Percentiles rank a stretch among this genome's conserved stretches.
Evolutionary conservation across 371 early-diverging fungal species (phyloP).

Genomic region (Mortierella sp.): DNA sequence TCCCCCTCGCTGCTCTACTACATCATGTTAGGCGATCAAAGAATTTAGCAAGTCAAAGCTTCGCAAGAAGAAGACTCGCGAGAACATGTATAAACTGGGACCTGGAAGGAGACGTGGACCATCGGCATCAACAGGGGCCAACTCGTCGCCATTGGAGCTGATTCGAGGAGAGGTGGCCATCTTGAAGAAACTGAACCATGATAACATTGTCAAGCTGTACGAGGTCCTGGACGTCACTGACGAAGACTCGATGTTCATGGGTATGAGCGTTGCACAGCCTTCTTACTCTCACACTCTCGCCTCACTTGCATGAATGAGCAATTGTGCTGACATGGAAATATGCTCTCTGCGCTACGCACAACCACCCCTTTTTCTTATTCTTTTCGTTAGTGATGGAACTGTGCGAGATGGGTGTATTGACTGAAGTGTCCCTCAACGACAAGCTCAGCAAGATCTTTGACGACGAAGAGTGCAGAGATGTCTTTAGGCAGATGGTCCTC

Average conservation of each 20-base stretch:
- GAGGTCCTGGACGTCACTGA: conserved; percentile 94
- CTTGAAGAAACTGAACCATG: conserved; percentile 91
- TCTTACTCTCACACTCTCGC: too few species aligned
- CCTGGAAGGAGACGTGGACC: conserved; percentile 53
- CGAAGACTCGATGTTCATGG: conserved; percentile 84
- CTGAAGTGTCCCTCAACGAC: conserved; percentile 69
- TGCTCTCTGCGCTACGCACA: too few species aligned
- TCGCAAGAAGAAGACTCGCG: conserved; percentile 75
- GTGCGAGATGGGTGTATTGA: conserved; percentile 80
- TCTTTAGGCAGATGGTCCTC: conserved; percentile 88
- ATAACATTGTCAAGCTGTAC: conserved; percentile 85
- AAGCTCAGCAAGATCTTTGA: conserved; percentile 54
- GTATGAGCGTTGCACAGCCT: conserved; percentile 44
- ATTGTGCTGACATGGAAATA: too few species aligned
- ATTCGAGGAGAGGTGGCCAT: conserved; percentile 94
- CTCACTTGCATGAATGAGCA: too few species aligned
- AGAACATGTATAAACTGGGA: conserved; percentile 60
- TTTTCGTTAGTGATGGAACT: conserved; percentile 81
- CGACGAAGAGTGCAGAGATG: conserved; percentile 65
- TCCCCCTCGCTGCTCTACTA: not conserved
- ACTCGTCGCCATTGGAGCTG: conserved; percentile 80
- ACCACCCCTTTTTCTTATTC: not conserved
- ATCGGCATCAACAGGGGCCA: conserved; percentile 1
- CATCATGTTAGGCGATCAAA: conserved; percentile 80
- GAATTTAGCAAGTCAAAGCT: conserved; percentile 89